phyloP scores from a whole-genome alignment of 2,329 filamentous ascomycete species.

The Trichoderma sp. region DNA sequence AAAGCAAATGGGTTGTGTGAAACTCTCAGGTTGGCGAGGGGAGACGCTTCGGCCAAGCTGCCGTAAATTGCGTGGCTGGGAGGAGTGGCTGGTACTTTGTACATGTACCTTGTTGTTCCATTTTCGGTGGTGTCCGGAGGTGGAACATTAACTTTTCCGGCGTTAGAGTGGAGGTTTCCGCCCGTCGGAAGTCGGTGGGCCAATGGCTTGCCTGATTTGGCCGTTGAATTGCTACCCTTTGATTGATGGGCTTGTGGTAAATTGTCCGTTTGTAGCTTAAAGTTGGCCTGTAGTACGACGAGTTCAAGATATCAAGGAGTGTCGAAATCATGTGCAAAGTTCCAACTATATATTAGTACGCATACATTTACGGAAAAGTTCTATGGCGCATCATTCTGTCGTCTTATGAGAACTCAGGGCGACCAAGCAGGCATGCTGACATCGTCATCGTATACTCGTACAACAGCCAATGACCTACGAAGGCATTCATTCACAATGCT shows the following conservation, averaged over 20 bases:
- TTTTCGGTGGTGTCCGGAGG: neutral
- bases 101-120: neutral
- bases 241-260: neutral
- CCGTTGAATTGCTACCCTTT: neutral
- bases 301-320: neutral
- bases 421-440: neutral
- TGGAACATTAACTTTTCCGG: conserved; percentile 4
- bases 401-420: neutral
- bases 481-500: neutral
- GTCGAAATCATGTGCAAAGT: neutral
- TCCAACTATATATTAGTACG: neutral
- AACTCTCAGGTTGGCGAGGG: conserved; percentile 28
- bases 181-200: neutral
- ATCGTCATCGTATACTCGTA: neutral
- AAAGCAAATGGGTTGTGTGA: conserved; percentile 21
- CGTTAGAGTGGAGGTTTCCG: neutral
- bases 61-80: conserved; percentile 42
- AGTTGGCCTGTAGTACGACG: neutral
- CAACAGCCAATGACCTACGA: neutral
- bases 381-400: neutral
- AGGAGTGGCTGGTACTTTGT: conserved; percentile 17
- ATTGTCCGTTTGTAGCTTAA: neutral
- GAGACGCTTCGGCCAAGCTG: conserved; percentile 28
- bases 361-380: neutral
- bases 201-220: neutral